Conservation (phyloP, 495 filamentous ascomycete species). For the Trichoderma asperelloides region DNA sequence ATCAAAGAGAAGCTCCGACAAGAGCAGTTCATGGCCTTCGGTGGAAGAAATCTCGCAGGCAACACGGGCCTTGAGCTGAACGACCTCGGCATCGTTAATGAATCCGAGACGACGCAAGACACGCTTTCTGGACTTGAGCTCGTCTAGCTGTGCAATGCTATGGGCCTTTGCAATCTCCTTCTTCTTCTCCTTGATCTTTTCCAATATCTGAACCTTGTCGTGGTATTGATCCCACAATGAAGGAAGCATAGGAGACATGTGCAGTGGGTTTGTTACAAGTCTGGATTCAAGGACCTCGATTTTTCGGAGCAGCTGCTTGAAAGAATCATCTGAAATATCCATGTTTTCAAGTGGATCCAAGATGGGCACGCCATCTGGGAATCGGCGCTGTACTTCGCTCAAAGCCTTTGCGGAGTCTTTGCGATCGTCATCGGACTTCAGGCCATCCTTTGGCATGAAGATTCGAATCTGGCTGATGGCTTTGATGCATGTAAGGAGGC, state of each 20-base stretch:
- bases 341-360: conserved; percentile 93
- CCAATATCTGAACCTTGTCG: conserved; percentile 62
- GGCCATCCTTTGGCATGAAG: conserved; percentile 62
- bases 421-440: conserved; percentile 50
- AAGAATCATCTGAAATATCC: conserved; percentile 81
- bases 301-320: conserved; percentile 89
- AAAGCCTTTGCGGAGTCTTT: conserved; percentile 54
- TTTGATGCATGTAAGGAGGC: conserved; percentile 74
- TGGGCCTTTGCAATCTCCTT: conserved; percentile 76
- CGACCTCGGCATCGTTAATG: conserved; percentile 88
- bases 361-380: conserved; percentile 84
- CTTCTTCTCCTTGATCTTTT: conserved; percentile 77
- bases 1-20: conserved; percentile 90
- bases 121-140: conserved; percentile 89
- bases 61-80: conserved; percentile 89
- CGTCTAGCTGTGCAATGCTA: conserved; percentile 83
- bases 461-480: conserved; percentile 68
- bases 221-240: conserved; percentile 78
- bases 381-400: conserved; percentile 68
- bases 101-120: conserved; percentile 94
- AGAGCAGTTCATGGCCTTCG: conserved; percentile 74
- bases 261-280: conserved; percentile 77
- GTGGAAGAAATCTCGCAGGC: conserved; percentile 93
- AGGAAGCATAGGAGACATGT: conserved; percentile 74
- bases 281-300: conserved; percentile 94